Evolutionary conservation across 192 early-diverging fungal genomes (phyloP), one percentile per base, ranked within the genome.

Genomic region (Ambispora gerdemannii): DNA sequence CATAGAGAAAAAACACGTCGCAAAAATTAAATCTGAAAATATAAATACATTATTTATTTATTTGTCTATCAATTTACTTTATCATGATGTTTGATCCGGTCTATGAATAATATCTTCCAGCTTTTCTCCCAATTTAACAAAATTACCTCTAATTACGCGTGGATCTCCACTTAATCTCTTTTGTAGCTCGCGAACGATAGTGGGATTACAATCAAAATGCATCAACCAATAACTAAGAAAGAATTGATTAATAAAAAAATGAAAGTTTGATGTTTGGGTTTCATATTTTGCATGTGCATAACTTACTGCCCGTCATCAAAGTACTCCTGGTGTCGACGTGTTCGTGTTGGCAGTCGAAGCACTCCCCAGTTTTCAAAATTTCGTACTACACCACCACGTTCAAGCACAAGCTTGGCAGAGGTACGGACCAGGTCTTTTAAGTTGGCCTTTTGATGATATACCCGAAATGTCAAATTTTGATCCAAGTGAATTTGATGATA

Each of bases 261-360:
- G 25, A n/a, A n/a, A n/a, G n/a, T n/a, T n/a, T n/a, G n/a, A n/a
- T n/a, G n/a, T n/a, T n/a, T n/a, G n/a, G n/a, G n/a, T n/a, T n/a
- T n/a, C n/a, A n/a, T n/a, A n/a, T n/a, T n/a, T n/a, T n/a, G n/a
- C n/a, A n/a, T n/a, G n/a, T n/a, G n/a, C n/a, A n/a, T n/a, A 36
- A 80, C 82, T 32, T 83, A 88, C 84, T 83, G 80, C 73, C 90
- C 90, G 43, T 81, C 72, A 22, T 78, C 80, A 75, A 86, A 83
- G 50, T 88, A 88, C 79, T 90, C 87, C 81, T 95, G 93, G 74
- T 95, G 95, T 69, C 91, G 81, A 81, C 91, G 89, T 80, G 94
- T 95, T 52, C 94, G 85, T 75, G 94, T 91, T 33, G 92, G 92
- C 34, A 97, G 79, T 56, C 80, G 75, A 73, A 81, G 79, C 43